Evolutionary conservation across 495 filamentous ascomycete genomes (phyloP), one percentile per base, ranked within the genome.

Genomic region (Talaromyces trachyspermus): DNA sequence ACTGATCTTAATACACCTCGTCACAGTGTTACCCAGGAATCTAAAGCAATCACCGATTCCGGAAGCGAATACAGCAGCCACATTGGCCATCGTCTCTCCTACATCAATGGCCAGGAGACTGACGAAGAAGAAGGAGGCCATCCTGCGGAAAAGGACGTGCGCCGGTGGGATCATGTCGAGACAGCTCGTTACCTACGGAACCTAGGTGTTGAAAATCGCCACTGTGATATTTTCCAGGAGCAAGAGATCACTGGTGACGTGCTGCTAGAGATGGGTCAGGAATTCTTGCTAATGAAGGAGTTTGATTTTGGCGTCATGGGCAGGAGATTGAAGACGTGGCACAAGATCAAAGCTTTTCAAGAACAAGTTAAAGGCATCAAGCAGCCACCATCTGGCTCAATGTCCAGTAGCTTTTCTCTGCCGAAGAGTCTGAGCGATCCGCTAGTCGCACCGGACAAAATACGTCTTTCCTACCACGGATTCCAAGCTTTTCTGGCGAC

Each of bases 221-320:
- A 95, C 51, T 97, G 94, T 61, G 84, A 91, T 35, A 84, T 96
- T 8, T 99, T 99, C 55, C 76, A 84, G 53, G 89, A 96, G 54
- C 89, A 99, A 67, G 94, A 99, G 63, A 95, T 99, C 46, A 81
- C 85, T 10, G 94, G 94, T 27, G 88, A 96, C 51, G 89, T 96
- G 10, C 66, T 99, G 12, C 68, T 99, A 41, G 87, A 88, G 17
- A 94, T 99, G 90, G 85, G 95, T 51, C 94, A 97, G 61, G 81
- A 85, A 20, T 89, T 89, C 25, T 64, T 96, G 2, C 90, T 95
- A 60, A 80, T 97, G 66, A 95, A 95, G 63, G 91, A 92, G 44
- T 89, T 97, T 52, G 88, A 97, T 43, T 76, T 99, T 54, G 94
- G 94, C 9, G 85, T 90, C 8, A 86, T 96, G 49, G 90, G 90